Percentiles rank a stretch among this genome's conserved stretches.
Evolutionary conservation across 169 alveolate genomes (phyloP).

Genomic region (Plasmodium gallinaceum): DNA sequence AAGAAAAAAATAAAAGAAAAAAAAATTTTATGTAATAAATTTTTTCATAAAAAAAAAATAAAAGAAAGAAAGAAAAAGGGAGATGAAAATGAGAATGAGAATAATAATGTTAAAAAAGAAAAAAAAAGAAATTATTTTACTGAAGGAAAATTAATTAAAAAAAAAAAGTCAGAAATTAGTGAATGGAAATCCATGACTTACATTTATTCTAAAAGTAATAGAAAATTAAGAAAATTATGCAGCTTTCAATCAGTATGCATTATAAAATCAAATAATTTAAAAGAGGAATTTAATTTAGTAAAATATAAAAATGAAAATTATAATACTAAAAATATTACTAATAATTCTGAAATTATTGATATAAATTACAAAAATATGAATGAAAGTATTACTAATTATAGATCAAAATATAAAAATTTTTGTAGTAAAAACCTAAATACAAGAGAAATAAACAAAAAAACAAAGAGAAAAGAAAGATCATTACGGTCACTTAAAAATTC

Average conservation of each 20-base stretch:
- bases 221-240: background rate
- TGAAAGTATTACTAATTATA: background rate
- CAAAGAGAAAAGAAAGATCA: slow-evolving; percentile 4
- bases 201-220: background rate
- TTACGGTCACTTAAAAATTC: slow-evolving; percentile 3
- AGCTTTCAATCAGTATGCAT: background rate
- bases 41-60: background rate
- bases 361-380: background rate
- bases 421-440: slow-evolving; percentile 6
- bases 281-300: background rate
- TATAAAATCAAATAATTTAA: background rate
- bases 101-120: background rate
- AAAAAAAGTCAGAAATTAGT: background rate
- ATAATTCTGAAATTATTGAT: background rate
- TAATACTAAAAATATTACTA: background rate
- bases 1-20: slow-evolving; percentile 14
- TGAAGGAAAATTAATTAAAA: background rate
- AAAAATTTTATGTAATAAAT: background rate
- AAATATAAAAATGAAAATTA: background rate
- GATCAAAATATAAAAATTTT: background rate
- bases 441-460: slow-evolving; percentile 25
- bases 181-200: background rate
- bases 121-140: background rate
- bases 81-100: background rate
- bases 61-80: background rate